Evolutionary conservation across 2,329 filamentous ascomycete genomes (phyloP), one percentile per base, ranked within the genome.

Genomic region (Botrytis aclada): DNA sequence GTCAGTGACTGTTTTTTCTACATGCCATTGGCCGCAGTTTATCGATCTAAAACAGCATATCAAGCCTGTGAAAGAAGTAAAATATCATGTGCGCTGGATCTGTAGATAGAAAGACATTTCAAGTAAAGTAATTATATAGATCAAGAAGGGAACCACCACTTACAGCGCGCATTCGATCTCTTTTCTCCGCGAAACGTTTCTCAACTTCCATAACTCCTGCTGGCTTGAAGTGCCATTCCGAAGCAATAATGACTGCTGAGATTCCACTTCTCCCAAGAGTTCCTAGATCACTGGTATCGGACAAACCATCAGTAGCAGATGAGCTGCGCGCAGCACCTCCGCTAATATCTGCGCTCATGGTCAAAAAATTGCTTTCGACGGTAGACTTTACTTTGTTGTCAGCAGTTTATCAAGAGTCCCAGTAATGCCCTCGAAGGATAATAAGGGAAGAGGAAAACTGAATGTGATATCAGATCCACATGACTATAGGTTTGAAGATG

Each of bases 191-290:
- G 58, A 78, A 77, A 69, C 73, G 74, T 43, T 73, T 73, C 67
- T 72, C 72, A 37, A 78, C 75, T 18, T 71, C 54, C 32, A 69
- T 63, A 6, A 79, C 71, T 34, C 76, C 78, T 4, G 74, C 72
- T n/a, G 75, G 75, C 20, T 75, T 75, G 60, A 78, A 79, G 51
- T 75, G 70, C 75, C 75, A 78, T 66, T 77, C 74, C n/a, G 64
- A 73, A 8, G 73, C 74, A 73, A 78, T 75, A 37, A 73, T 41
- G 32, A 75, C 47, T 39, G 51, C 4, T 29, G 43, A 45, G 7
- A 61, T 56, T 9, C 47, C 32, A 70, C 16, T 37, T 25, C 41
- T 72, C 12, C 54, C 54, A 47, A 61, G 45, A 54, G 20, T 37
- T 51, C 56, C 67, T 20, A 58, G 5, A 58, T 47, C 58, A 32